Evolutionary conservation across 2,329 filamentous ascomycete genomes (phyloP), one percentile per base, ranked within the genome.

Genomic region (Arthrobotrys entomopaga): DNA sequence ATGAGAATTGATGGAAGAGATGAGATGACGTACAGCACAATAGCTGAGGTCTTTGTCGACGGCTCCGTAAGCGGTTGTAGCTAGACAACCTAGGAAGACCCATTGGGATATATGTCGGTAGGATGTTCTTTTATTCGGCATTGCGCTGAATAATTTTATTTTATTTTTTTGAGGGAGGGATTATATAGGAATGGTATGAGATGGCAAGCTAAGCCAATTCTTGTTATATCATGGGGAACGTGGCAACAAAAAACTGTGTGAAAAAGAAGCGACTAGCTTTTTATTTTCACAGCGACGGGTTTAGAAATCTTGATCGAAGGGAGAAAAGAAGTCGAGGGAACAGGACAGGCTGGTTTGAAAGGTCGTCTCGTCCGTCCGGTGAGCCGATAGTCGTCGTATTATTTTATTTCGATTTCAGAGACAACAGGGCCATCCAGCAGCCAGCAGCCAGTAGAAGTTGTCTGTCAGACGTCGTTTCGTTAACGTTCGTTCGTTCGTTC

Each of bases 11-110:
- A 20, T 19, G 22, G 15, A 22, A 15, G 26, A 29, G 46, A 50
- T 16, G 38, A 26, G 20, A 3, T 50, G 16, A 54, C 66, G 16
- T 65, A 72, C 67, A 40, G 67, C 61, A 29, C 67, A 72, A 40
- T 72, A 72, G 67, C 67, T 72, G 48, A 72, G 67, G 48, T 72
- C 59, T 49, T 65, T 72, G 16, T 72, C 54, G 60, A 72, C 67
- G 54, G 67, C 67, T 38, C 22, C 67, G 46, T 65, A 49, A 54
- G 67, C 59, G 26, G 59, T 54, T 34, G 67, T 42, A 26, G 67
- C 60, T 38, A 72, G 67, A 26, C 42, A 71, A n/a, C 67, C 67
- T 16, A 72, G 48, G 48, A 72, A 65, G 53, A 72, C 49, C 60
- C 67, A 65, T 48, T 60, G 46, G 29, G 67, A 52, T 22, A 64